Conservation (phyloP, 495 filamentous ascomycete species). For the Trichoderma orchidacearum region DNA sequence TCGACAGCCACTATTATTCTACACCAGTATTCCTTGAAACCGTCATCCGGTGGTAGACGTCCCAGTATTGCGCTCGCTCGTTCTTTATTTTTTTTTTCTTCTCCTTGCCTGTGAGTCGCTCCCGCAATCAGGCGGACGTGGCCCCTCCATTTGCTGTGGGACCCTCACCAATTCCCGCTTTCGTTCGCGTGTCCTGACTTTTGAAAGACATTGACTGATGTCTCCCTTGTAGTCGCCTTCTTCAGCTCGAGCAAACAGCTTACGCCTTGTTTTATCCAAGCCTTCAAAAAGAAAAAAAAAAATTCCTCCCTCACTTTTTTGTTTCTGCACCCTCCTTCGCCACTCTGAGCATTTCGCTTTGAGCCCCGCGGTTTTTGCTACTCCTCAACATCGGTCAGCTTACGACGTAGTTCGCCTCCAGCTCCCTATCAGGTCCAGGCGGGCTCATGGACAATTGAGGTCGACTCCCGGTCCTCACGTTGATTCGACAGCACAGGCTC, state of each 20-base stretch:
- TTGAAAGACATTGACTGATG: neutral
- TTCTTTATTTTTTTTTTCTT: neutral
- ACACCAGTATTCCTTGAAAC: neutral
- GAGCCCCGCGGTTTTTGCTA: neutral
- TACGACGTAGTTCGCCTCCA: neutral
- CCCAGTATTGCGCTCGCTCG: neutral
- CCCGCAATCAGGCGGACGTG: neutral
- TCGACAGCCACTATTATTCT: neutral
- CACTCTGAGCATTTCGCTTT: neutral
- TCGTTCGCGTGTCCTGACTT: neutral
- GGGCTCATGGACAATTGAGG: neutral
- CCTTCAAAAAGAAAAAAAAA: neutral
- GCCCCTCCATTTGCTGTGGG: neutral
- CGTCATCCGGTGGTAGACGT: neutral
- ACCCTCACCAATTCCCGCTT: constrained; percentile 1
- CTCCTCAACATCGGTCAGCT: neutral
- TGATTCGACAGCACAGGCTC: neutral
- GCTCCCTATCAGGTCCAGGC: neutral
- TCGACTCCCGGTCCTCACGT: neutral
- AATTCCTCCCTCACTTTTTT: neutral
- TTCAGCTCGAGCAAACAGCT: neutral
- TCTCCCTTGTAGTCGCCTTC: neutral
- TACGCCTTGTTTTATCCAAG: neutral
- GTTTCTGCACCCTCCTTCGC: neutral
- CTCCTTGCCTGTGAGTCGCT: neutral